phyloP scores from a whole-genome alignment of 1,284 basidiomycete species.

The Xerocomus nothofagi region DNA sequence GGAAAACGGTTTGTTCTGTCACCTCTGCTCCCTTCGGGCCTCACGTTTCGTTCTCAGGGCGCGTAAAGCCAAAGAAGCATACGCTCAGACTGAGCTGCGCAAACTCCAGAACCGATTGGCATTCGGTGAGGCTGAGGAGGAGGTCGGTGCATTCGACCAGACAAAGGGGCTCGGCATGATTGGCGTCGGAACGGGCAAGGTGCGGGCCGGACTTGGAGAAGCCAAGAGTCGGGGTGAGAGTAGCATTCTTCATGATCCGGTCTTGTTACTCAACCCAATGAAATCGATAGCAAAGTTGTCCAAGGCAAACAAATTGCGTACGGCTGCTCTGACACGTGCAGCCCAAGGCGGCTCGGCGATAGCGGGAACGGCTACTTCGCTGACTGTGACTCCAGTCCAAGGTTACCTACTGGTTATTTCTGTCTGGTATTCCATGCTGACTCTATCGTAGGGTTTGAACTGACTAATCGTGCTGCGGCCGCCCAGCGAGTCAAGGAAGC shows the following conservation, averaged over 20 bases:
- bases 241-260: conserved; percentile 10
- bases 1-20: conserved; percentile 73
- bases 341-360: conserved; percentile 61
- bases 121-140: conserved; percentile 95
- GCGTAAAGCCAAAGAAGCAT: conserved; percentile 95
- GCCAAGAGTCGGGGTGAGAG: conserved; percentile 80
- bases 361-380: conserved; percentile 87
- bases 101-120: conserved; percentile 97
- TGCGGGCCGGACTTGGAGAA: conserved; percentile 84
- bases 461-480: conserved; percentile 80
- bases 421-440: conserved; percentile 9
- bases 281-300: conserved; percentile 81
- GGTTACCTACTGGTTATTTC: conserved; percentile 47
- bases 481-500: conserved; percentile 86
- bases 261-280: conserved; percentile 8
- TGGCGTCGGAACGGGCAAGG: conserved; percentile 79
- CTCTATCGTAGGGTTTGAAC: conserved; percentile 64
- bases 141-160: conserved; percentile 95
- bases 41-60: conserved; percentile 54
- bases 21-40: background rate
- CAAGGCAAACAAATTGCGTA: conserved; percentile 92
- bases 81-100: conserved; percentile 94
- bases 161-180: conserved; percentile 98
- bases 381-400: conserved; percentile 96
- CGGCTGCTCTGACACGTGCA: conserved; percentile 75